phyloP scores from a whole-genome alignment of 176 grass and related monocot species.

The Guadua angustifolia region DNA sequence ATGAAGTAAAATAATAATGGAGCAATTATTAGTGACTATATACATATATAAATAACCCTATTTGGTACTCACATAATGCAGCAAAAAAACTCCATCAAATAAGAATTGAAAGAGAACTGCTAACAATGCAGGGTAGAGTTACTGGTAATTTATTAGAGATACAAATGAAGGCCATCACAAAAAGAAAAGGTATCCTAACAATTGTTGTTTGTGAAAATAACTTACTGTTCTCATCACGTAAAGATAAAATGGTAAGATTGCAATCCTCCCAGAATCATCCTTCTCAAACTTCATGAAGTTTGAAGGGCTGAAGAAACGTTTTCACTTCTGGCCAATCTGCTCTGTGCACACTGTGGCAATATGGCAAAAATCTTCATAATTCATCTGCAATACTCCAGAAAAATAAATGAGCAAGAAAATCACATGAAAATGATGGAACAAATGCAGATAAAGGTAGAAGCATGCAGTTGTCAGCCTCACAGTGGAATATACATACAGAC shows the following conservation, averaged over 20 bases:
- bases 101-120: too few relatives aligned
- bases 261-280: too few relatives aligned
- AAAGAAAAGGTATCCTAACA: too few relatives aligned
- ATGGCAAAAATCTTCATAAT: constrained; percentile 99
- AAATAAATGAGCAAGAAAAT: constrained; percentile 32
- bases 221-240: too few relatives aligned
- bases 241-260: too few relatives aligned
- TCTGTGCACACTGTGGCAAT: constrained; percentile 94
- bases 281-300: constrained; percentile 99
- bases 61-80: background rate
- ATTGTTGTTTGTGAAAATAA: too few relatives aligned
- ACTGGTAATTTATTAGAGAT: too few relatives aligned
- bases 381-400: constrained; percentile 70
- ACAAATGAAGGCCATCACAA: too few relatives aligned
- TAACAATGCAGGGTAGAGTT: too few relatives aligned
- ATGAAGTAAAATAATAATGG: background rate
- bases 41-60: background rate
- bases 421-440: background rate
- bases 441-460: constrained; percentile 7
- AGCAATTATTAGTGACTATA: background rate
- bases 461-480: background rate
- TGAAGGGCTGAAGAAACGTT: constrained; percentile 95
- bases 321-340: constrained; percentile 98
- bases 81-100: constrained; percentile 6
- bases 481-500: background rate